Base-by-base conservation (phyloP, 2,329 filamentous ascomycete genomes). In the Ophiocordyceps camponoti-floridani region DNA sequence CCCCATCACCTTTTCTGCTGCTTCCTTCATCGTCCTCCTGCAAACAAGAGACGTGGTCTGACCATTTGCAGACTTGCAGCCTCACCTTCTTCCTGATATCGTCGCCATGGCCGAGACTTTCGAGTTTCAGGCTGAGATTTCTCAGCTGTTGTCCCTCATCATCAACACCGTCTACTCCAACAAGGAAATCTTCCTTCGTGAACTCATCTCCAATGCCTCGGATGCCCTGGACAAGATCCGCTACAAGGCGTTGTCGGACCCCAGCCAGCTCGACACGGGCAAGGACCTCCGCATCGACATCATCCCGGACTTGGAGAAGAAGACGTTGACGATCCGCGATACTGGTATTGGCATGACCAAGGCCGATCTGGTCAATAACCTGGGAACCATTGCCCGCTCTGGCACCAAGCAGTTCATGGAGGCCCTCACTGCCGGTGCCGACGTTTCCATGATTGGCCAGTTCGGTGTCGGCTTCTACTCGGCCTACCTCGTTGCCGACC, bases 401-500 rank as follows among this genome's bases (percentile, higher is more conserved):
- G 91, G 91, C 54, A 98, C 91, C 69, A 98, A 98, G 82, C 91
- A 96, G 75, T 98, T 98, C 73, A 98, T 98, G 91, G 91, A 98
- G 78, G 91, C 91, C 52, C 79, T 98, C 57, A 89, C 87, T 57
- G 91, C 91, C 54, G 91, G 91, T 75, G 91, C 91, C 64, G 91
- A 98, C 70, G 91, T 98, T 56, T 96, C 91, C 71, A 96, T 98
- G 91, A 98, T 98, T 66, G 91, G 91, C 63, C 91, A 98, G 74
- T 98, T 98, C 68, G 91, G 91, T 93, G 91, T 98, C 60, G 91
- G 91, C 83, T 98, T 98, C 85, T 98, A 98, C 82, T 96, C 91
- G 50, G 91, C 91, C 62, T 98, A 98, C 79, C 87, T 98, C 48
- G 91, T 98, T 56, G 91, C 91, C 65, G 91, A 98, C 77, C 80